Conservation (phyloP, 2,329 filamentous ascomycete species). For the Pyrenophora seminiperda region DNA sequence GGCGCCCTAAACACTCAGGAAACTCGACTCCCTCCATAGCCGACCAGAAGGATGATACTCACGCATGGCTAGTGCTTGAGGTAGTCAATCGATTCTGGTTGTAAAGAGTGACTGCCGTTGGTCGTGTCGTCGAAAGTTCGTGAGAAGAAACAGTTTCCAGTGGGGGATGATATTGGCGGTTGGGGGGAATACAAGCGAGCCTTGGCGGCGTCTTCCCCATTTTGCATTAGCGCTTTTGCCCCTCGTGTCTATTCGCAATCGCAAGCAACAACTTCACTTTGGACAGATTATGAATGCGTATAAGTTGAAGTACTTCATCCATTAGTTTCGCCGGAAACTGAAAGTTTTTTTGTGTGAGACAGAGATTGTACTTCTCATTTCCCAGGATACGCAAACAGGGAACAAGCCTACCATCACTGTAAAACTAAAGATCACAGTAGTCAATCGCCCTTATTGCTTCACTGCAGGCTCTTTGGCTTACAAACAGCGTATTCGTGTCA, state of each 20-base stretch:
- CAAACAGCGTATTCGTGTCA: background rate
- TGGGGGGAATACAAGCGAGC: constrained; percentile 24
- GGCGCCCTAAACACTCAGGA: constrained; percentile 7
- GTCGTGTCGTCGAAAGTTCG: constrained; percentile 39
- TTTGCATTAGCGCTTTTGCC: constrained; percentile 4
- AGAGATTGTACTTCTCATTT: too few relatives aligned
- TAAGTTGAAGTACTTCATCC: too few relatives aligned
- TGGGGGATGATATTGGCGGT: constrained; percentile 17
- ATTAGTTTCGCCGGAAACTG: too few relatives aligned
- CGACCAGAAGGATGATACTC: constrained; percentile 70
- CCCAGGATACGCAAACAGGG: too few relatives aligned
- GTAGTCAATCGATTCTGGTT: constrained; percentile 66
- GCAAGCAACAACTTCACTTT: background rate
- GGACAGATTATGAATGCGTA: too few relatives aligned
- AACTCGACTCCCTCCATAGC: constrained; percentile 32
- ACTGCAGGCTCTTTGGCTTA: background rate
- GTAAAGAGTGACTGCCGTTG: constrained; percentile 33
- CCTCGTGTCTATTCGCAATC: background rate
- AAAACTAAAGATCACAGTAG: too few relatives aligned
- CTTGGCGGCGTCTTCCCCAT: constrained; percentile 21
- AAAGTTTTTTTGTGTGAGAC: too few relatives aligned
- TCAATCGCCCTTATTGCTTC: too few relatives aligned
- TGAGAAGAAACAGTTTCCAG: constrained; percentile 10
- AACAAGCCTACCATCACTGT: too few relatives aligned
- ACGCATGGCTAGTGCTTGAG: constrained; percentile 74